These are phyloP conservation scores for Ceratocystis diversiconidia DNA, from an alignment of 2,329 filamentous ascomycete genomes.

Conservation along the genomic window DNA sequence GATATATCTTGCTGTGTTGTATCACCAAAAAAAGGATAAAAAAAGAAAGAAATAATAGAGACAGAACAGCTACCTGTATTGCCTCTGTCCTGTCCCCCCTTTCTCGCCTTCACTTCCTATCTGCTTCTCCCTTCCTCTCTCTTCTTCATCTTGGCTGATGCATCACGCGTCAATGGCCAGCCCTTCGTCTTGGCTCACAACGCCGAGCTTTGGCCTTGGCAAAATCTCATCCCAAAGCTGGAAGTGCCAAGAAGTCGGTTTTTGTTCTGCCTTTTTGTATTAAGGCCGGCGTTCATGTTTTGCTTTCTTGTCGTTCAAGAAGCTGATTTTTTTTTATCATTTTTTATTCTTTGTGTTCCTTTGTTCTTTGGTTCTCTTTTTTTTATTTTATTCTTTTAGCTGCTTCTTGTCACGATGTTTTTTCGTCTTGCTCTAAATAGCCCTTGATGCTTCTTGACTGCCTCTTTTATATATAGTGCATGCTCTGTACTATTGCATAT, in stretches of 20 bases:
- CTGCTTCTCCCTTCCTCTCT: background rate
- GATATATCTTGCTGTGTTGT: background rate
- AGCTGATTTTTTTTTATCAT: background rate
- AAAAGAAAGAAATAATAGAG: background rate
- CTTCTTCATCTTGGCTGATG: conserved; percentile 12
- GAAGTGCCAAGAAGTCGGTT: conserved; percentile 14
- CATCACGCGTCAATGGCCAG: conserved; percentile 13
- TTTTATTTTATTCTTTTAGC: background rate
- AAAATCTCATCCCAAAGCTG: conserved; percentile 15
- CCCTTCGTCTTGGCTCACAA: conserved; percentile 17
- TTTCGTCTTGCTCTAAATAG: background rate
- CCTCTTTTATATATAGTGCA: background rate
- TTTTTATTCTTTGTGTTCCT: conserved; percentile 4
- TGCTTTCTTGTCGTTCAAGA: background rate
- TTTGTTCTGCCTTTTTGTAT: background rate
- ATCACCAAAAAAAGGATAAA: background rate
- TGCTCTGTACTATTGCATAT: background rate
- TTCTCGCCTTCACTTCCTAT: background rate
- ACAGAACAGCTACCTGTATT: background rate
- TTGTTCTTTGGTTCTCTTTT: background rate
- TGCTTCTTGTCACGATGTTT: conserved; percentile 6
- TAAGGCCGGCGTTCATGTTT: conserved; percentile 1
- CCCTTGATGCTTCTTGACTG: background rate
- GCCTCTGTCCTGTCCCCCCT: background rate
- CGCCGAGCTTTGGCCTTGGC: conserved; percentile 18